Percentiles rank a stretch among this genome's conserved stretches.
These are phyloP conservation scores for Musa acuminata DNA, from an alignment of 176 grass and related monocot genomes.

Conservation along the genomic window DNA sequence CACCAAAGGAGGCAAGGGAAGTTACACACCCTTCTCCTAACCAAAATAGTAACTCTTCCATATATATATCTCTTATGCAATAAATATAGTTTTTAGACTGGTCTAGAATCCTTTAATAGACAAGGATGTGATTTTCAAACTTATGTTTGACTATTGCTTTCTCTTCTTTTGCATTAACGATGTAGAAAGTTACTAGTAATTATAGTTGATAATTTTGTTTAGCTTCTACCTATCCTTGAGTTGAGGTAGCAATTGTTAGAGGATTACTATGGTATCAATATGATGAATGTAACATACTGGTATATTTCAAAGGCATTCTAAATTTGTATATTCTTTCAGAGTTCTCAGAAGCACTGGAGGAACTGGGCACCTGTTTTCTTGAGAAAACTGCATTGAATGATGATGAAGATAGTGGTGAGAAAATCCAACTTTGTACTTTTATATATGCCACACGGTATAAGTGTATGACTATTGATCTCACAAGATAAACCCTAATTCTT, in stretches of 20 bases:
- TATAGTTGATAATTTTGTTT: no score
- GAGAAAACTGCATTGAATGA: conserved; percentile 67
- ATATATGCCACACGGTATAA: neutral
- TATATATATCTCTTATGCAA: no score
- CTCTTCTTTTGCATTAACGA: neutral
- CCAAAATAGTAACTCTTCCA: no score
- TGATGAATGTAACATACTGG: neutral
- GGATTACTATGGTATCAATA: neutral
- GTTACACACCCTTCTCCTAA: no score
- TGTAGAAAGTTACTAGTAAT: neutral
- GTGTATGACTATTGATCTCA: neutral
- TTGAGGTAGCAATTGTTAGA: neutral
- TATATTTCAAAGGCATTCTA: neutral
- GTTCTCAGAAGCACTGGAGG: conserved; percentile 85
- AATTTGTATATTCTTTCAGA: conserved; percentile 31
- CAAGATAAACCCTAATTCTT: neutral
- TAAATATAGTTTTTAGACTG: no score
- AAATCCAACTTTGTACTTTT: neutral
- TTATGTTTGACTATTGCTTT: neutral
- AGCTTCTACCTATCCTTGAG: no score
- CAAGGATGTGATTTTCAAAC: neutral
- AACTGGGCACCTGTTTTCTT: conserved; percentile 95
- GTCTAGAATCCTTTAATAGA: neutral
- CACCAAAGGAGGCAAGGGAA: no score
- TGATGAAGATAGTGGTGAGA: conserved; percentile 79